phyloP scores from a whole-genome alignment of 2,329 filamentous ascomycete genomes.

The Trichophyton equinum region DNA sequence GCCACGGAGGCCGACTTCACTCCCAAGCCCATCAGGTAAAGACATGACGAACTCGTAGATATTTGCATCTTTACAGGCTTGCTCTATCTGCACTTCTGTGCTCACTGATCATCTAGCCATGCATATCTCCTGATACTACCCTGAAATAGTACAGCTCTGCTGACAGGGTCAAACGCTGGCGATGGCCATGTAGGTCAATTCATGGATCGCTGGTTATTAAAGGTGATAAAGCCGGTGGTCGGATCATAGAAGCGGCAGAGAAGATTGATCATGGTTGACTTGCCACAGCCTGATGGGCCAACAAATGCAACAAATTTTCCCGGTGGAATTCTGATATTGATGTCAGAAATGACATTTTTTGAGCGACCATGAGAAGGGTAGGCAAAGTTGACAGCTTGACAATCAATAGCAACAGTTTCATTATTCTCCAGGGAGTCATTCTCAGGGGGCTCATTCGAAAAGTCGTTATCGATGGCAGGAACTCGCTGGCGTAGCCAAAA shows the following conservation, averaged over 20 bases:
- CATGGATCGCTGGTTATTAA: background rate
- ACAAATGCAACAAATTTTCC: conserved; percentile 41
- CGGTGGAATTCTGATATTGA: conserved; percentile 42
- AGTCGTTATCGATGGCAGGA: conserved; percentile 46
- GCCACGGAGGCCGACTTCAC: background rate
- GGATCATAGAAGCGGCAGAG: conserved; percentile 66
- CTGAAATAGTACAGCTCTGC: background rate
- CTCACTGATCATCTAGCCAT: too few species aligned
- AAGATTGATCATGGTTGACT: conserved; percentile 59
- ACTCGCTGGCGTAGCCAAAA: conserved; percentile 72
- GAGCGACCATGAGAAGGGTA: conserved; percentile 53
- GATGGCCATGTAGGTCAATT: background rate
- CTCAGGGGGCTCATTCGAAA: background rate
- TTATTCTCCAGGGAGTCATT: conserved; percentile 13
- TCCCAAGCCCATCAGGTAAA: background rate
- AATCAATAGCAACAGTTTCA: conserved; percentile 26
- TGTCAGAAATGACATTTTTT: conserved; percentile 44
- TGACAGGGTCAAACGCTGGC: background rate
- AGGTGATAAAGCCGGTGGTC: conserved; percentile 38
- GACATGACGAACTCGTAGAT: background rate
- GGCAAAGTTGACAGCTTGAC: conserved; percentile 45
- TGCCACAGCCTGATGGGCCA: conserved; percentile 63
- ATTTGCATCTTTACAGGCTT: background rate
- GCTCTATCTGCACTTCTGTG: background rate
- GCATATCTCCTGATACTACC: too few species aligned